Percentiles rank a stretch among this genome's conserved stretches.
Evolutionary conservation across 305 asterid genomes (phyloP).

Genomic region (Petunia hybrid): DNA sequence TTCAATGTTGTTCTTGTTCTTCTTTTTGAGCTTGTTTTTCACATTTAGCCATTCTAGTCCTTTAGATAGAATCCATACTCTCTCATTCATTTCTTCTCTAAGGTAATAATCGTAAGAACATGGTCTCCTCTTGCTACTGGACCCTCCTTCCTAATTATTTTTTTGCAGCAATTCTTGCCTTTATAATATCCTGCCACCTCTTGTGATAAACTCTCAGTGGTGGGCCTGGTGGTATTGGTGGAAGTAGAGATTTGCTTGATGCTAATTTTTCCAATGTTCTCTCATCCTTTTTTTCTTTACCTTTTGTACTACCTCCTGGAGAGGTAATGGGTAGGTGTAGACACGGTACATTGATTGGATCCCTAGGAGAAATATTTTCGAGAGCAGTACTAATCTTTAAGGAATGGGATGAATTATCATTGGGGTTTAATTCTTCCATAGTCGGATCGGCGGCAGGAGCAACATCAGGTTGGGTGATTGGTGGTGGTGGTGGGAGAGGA

Average conservation of each 20-base stretch:
- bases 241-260: not conserved
- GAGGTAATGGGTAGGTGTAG: too few species aligned
- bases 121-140: too few species aligned
- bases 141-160: too few species aligned
- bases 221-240: not conserved
- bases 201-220: too few species aligned
- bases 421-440: not conserved
- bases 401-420: too few species aligned
- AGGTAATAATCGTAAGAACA: too few species aligned
- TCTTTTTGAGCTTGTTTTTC: not conserved
- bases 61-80: not conserved
- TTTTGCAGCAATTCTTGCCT: too few species aligned
- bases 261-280: not conserved
- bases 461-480: not conserved
- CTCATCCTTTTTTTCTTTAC: not conserved
- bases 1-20: too few species aligned
- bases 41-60: not conserved
- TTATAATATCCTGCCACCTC: too few species aligned
- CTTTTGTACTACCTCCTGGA: not conserved
- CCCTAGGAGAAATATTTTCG: too few species aligned
- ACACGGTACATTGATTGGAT: too few species aligned
- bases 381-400: too few species aligned
- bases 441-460: not conserved
- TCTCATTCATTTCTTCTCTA: not conserved
- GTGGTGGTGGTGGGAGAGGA: not conserved